Base-by-base conservation (phyloP, 306 rosid genomes). In the Quercus agrifolia region DNA sequence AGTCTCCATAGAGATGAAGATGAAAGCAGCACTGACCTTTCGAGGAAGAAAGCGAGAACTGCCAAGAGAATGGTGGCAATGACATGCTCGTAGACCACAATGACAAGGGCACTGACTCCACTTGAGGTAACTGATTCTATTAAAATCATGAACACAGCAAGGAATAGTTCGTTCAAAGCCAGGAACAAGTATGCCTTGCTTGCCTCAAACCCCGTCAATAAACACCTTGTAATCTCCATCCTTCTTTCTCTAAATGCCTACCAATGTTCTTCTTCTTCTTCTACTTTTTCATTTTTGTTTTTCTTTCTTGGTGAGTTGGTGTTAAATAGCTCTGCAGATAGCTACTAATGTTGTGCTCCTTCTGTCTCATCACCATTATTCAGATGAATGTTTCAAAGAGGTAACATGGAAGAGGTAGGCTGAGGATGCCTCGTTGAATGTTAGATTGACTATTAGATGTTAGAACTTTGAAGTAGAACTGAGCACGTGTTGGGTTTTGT, bases 121-220 rank as follows among this genome's bases (percentile, higher is more conserved):
- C 14, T 12, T 51, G 77, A 73, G 67, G 23, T 12, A 12, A 73
- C 49, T 15, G 62, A 73, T 56, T 73, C 44, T 19, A 73, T 23
- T 25, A 73, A 17, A 73, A 73, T 73, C 77, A 73, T 73, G 77
- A 73, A 73, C 15, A 73, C 12, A 15, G 77, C 77, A 4, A 73
- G 64, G 67, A 49, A 17, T 1, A 73, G 66, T 12, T 73, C 25
- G 30, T 56, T 73, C 49, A 73, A 33, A 4, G 9, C 56, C 41
- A 73, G 46, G 58, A 73, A 73, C 21, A 73, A 5, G 77, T 73
- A 73, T 3, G 77, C 52, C 51, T 27, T 73, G 30, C 63, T 27
- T 14, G 11, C 77, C 77, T 73, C 49, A 6, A 73, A 28, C 77
- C 44, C 19, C 49, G 3, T 7, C 44, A 49, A 10, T 49, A 51